Evolutionary conservation across 1,284 basidiomycete species (phyloP).

Genomic region (Neonothopanus nambi): DNA sequence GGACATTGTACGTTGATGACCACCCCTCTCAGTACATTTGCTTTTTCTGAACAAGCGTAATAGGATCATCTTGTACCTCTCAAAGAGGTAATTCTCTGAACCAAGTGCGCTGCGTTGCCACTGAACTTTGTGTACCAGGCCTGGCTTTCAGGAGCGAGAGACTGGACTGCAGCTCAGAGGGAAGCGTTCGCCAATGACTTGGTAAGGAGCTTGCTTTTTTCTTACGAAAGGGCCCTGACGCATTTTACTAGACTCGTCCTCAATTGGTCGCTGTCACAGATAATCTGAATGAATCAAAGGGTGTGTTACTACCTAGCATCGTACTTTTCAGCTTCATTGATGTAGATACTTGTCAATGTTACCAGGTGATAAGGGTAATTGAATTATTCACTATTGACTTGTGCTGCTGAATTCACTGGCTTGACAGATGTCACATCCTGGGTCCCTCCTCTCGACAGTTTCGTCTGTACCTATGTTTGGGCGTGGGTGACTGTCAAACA

Average conservation of each 20-base stretch:
- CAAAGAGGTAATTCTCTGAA: conserved; percentile 38
- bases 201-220: no score
- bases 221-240: no score
- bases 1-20: conserved; percentile 44
- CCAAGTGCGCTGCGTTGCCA: background rate
- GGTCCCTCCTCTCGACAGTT: conserved; percentile 47
- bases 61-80: conserved; percentile 55
- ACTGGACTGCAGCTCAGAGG: conserved; percentile 47
- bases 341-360: background rate
- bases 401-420: background rate
- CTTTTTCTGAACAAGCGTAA: background rate
- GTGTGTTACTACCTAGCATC: conserved; percentile 3
- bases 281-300: conserved; percentile 23
- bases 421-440: conserved; percentile 45
- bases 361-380: conserved; percentile 19
- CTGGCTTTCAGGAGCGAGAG: conserved; percentile 53
- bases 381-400: background rate
- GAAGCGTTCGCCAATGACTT: conserved; percentile 55
- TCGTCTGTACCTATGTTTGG: conserved; percentile 46
- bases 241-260: conserved; percentile 38
- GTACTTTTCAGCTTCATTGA: background rate
- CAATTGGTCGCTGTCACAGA: conserved; percentile 51
- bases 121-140: conserved; percentile 29
- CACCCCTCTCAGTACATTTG: background rate
- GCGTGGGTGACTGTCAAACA: conserved; percentile 54